Evolutionary conservation across 441 rosid species (phyloP).

Genomic region (Pelargonium cotyledonis): DNA sequence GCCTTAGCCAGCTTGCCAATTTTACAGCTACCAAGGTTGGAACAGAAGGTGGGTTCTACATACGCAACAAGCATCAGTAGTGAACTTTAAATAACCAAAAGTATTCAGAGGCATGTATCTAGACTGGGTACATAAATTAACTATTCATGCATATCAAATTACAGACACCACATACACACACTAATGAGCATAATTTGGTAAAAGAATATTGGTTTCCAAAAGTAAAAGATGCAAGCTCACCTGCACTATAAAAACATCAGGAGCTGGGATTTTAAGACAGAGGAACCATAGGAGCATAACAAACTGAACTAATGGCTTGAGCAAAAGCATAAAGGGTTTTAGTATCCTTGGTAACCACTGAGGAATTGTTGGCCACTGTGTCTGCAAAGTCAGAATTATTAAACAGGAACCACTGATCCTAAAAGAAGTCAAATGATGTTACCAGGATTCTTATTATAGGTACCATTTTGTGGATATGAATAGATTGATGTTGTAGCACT

Average conservation of each 20-base stretch:
- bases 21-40: slow-evolving; percentile 80
- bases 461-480: slow-evolving; percentile 87
- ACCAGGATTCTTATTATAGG: slow-evolving; percentile 9
- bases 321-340: slow-evolving; percentile 53
- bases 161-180: background rate
- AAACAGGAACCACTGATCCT: background rate
- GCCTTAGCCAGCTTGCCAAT: slow-evolving; percentile 83
- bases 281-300: slow-evolving; percentile 76
- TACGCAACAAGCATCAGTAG: slow-evolving; percentile 15
- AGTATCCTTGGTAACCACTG: slow-evolving; percentile 52
- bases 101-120: background rate
- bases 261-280: slow-evolving; percentile 58
- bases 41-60: slow-evolving; percentile 95
- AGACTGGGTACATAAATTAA: background rate
- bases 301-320: slow-evolving; percentile 79
- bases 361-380: slow-evolving; percentile 46
- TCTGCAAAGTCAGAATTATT: slow-evolving; percentile 31
- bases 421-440: background rate
- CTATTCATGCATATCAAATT: slow-evolving; percentile 2
- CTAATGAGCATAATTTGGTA: background rate
- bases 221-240: slow-evolving; percentile 31
- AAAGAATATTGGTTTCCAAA: background rate
- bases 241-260: slow-evolving; percentile 89
- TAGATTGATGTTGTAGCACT: slow-evolving; percentile 54
- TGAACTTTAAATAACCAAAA: background rate